These are phyloP conservation scores for Eustoma russellianum DNA, from an alignment of 257 asterid genomes.

Conservation along the genomic window DNA sequence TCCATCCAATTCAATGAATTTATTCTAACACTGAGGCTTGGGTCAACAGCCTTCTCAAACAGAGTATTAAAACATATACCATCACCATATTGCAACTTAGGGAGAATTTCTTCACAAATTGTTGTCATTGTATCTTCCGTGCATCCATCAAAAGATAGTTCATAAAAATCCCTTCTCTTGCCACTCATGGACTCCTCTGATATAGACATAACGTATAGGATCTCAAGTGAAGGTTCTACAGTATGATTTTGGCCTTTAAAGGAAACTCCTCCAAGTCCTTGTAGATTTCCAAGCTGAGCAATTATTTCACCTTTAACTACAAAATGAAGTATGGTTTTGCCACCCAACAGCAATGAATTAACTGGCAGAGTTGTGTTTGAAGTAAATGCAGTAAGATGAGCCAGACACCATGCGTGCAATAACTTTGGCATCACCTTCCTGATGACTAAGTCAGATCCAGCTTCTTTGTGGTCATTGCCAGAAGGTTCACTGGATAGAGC, in stretches of 20 bases:
- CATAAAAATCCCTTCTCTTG: slow-evolving; percentile 40
- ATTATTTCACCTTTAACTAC: slow-evolving; percentile 32
- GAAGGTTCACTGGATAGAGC: slow-evolving; percentile 43
- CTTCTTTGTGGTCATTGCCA: slow-evolving; percentile 25
- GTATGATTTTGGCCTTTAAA: slow-evolving; percentile 24
- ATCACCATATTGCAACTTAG: slow-evolving; percentile 64
- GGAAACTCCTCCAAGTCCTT: slow-evolving; percentile 24
- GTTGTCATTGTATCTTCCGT: slow-evolving; percentile 19
- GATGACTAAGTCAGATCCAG: slow-evolving; percentile 22
- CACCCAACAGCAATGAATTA: slow-evolving; percentile 60
- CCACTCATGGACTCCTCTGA: slow-evolving; percentile 40
- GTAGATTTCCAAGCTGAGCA: slow-evolving; percentile 36
- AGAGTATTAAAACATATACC: slow-evolving; percentile 30
- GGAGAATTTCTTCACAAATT: slow-evolving; percentile 46
- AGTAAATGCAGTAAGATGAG: slow-evolving; percentile 48
- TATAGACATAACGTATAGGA: slow-evolving; percentile 54
- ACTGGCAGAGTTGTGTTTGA: slow-evolving; percentile 41
- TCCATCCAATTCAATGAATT: slow-evolving; percentile 96
- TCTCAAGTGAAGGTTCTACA: slow-evolving; percentile 53
- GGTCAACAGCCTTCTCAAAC: slow-evolving; percentile 26
- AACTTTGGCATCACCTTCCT: slow-evolving; percentile 45
- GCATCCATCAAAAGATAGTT: slow-evolving; percentile 44
- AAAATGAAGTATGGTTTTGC: slow-evolving; percentile 63
- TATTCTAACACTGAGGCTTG: slow-evolving; percentile 22
- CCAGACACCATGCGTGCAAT: slow-evolving; percentile 58